phyloP scores from a whole-genome alignment of 257 asterid genomes.

The Solanum megistacrolobum region DNA sequence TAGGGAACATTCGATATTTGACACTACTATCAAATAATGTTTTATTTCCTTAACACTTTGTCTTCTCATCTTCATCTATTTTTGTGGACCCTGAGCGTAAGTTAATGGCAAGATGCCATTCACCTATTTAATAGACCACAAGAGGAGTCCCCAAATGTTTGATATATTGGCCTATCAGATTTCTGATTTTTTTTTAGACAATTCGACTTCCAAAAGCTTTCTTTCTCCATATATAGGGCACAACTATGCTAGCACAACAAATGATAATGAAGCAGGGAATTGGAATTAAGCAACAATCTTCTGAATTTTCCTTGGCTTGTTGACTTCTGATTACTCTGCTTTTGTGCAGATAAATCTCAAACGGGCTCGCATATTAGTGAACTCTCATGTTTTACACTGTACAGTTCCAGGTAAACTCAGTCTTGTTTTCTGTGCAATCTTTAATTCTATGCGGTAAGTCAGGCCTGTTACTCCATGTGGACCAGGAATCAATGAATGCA shows the following conservation, averaged over 20 bases:
- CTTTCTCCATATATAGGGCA: not conserved
- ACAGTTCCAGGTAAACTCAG: conserved; percentile 54
- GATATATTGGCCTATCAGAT: not conserved
- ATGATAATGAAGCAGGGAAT: not conserved
- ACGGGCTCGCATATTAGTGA: conserved; percentile 89
- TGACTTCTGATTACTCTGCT: conserved; percentile 1
- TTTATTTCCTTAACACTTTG: not conserved
- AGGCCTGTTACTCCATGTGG: conserved; percentile 1
- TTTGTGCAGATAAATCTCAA: conserved; percentile 82
- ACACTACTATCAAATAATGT: not conserved
- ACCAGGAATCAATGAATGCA: conserved; percentile 69
- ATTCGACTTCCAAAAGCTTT: too few species aligned
- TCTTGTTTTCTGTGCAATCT: not conserved
- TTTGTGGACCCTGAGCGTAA: not conserved
- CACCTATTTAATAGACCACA: not conserved
- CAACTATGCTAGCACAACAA: not conserved
- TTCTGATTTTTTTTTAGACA: not conserved
- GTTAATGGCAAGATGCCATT: not conserved
- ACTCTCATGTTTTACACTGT: conserved; percentile 47
- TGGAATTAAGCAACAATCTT: not conserved
- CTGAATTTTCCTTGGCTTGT: not conserved
- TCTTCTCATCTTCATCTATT: not conserved
- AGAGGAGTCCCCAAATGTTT: not conserved
- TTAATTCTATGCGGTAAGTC: not conserved
- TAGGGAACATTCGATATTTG: too few species aligned